A percentile compares a stretch with the other conserved stretches of the same genome.
Conservation (phyloP, 1,284 basidiomycete species). For the Agroathelia rolfsii region DNA sequence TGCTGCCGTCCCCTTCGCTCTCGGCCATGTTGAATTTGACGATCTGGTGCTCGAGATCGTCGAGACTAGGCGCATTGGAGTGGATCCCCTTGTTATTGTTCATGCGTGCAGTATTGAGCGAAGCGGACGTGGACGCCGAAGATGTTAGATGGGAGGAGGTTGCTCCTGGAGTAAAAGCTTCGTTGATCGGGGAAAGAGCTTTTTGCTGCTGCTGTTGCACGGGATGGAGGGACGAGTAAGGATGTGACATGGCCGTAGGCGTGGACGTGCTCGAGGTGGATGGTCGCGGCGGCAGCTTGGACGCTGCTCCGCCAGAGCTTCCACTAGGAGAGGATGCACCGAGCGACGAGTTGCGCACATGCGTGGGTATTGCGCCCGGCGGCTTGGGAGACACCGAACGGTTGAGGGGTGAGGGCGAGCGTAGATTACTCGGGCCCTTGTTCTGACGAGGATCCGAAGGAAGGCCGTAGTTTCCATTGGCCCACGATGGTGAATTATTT, state of each 20-base stretch:
- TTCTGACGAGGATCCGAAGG: slow-evolving; percentile 52
- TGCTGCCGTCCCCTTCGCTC: too few species aligned
- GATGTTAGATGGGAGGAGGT: slow-evolving; percentile 40
- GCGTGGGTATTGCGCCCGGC: slow-evolving; percentile 23
- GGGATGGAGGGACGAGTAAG: slow-evolving; percentile 15
- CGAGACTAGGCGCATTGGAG: slow-evolving; percentile 45
- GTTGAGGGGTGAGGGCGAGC: slow-evolving; percentile 26
- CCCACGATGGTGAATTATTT: slow-evolving; percentile 39
- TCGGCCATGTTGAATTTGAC: slow-evolving; percentile 83
- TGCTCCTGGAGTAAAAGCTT: slow-evolving; percentile 39
- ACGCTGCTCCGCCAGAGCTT: slow-evolving; percentile 19
- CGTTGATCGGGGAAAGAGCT: slow-evolving; percentile 61
- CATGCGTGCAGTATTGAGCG: too few species aligned
- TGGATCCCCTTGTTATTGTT: too few species aligned
- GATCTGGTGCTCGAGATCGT: slow-evolving; percentile 71
- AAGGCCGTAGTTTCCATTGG: slow-evolving; percentile 44
- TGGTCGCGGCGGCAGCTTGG: slow-evolving; percentile 32
- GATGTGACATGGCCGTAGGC: slow-evolving; percentile 43
- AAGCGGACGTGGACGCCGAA: too few species aligned
- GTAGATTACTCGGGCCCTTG: slow-evolving; percentile 30
- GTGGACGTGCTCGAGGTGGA: slow-evolving; percentile 30
- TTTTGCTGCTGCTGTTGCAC: slow-evolving; percentile 25
- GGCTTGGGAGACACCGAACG: slow-evolving; percentile 48
- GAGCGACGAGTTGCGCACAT: slow-evolving; percentile 42
- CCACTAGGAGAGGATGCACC: slow-evolving; percentile 27